Evolutionary conservation across 768 basidiomycete genomes (phyloP), one percentile per base, ranked within the genome.

Genomic region (Rhodotorula babjevae): DNA sequence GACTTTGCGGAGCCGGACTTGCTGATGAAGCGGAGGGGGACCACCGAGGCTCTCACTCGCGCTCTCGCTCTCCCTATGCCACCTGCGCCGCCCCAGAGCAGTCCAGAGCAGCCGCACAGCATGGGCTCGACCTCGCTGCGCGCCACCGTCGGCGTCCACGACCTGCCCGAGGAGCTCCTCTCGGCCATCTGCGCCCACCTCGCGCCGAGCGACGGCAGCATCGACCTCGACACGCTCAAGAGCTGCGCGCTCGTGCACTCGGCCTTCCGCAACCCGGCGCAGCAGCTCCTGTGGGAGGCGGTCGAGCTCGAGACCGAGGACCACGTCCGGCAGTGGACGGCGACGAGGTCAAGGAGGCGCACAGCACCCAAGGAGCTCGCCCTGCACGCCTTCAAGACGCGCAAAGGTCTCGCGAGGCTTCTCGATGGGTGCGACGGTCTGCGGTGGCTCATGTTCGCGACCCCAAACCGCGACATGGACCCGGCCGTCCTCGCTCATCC

Each of bases 181-280:
- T 19, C 4, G 27, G 14, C n/a, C 7, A 53, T 61, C 59, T n/a
- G 61, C 19, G 44, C 59, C n/a, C 59, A 60, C 40, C 16, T 44
- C 40, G 40, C 27, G 31, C 11, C n/a, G 1, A 7, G 1, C 1
- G 44, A 46, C 18, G 14, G 31, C 36, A 42, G 18, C 19, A 9
- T 40, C 57, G 62, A 72, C 52, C 52, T 61, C 40, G 57, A 47
- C 21, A 55, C 66, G 50, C 66, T 68, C 58, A 72, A 72, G 27
- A 19, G 23, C 29, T 50, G 58, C 9, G 56, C 71, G 14, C 67
- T 72, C 52, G 71, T 68, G 8, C 59, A 59, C 52, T 63, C 59
- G 8, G 31, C 57, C 8, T 72, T 63, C 52, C 19, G 42, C 12
- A 46, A 68, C 5, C 36, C 66, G 0, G 71, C 71, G 0, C 71